Conservation (phyloP, 352 stramenopile species). For the Globisporangium cystogenes region DNA sequence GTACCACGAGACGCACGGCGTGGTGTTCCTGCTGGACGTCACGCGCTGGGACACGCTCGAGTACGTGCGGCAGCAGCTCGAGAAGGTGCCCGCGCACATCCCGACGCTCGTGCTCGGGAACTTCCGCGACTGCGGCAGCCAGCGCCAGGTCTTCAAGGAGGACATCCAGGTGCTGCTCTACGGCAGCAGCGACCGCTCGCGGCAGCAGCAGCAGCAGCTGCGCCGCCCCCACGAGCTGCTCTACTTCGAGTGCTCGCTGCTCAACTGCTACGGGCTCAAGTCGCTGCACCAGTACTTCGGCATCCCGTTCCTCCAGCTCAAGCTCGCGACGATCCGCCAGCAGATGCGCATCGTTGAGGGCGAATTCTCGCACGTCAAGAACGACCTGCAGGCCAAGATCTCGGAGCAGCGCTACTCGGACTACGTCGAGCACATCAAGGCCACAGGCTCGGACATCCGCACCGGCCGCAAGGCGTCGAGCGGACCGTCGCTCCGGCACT, state of each 20-base stretch:
- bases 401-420: conserved; percentile 64
- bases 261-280: conserved; percentile 84
- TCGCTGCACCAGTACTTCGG: conserved; percentile 83
- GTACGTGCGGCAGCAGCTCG: conserved; percentile 72
- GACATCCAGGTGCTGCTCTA: conserved; percentile 79
- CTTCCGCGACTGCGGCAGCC: conserved; percentile 60
- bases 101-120: conserved; percentile 79
- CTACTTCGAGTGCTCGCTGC: conserved; percentile 82
- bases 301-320: conserved; percentile 80
- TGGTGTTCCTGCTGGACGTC: conserved; percentile 87
- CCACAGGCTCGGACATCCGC: conserved; percentile 65
- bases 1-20: conserved; percentile 84
- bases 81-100: conserved; percentile 69
- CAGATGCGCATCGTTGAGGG: conserved; percentile 67
- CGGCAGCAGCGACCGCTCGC: conserved; percentile 23
- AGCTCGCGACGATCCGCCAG: conserved; percentile 69
- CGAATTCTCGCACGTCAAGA: conserved; percentile 67
- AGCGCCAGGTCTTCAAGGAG: conserved; percentile 83
- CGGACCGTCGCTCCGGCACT: conserved; percentile 7
- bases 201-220: conserved; percentile 25
- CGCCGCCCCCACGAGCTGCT: conserved; percentile 54
- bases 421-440: conserved; percentile 68
- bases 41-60: conserved; percentile 75
- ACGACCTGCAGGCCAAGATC: conserved; percentile 69
- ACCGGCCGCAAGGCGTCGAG: conserved; percentile 39